A percentile compares a stretch with the other conserved stretches of the same genome.
phyloP scores from a whole-genome alignment of 331 rosid species.

The Telfairia occidentalis region DNA sequence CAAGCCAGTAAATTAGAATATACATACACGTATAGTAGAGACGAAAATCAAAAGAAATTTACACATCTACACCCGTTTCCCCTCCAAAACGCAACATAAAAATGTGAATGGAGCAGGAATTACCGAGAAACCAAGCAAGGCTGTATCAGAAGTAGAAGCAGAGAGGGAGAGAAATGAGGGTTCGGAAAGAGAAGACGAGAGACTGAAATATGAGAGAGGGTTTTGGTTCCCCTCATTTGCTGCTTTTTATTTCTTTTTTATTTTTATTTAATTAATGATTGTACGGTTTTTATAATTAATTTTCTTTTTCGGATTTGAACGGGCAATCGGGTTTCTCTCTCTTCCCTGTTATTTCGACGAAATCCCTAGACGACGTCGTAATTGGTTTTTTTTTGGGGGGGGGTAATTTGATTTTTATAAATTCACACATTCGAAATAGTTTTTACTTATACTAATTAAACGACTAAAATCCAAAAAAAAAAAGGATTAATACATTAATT shows the following conservation, averaged over 20 bases:
- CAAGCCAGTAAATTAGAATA: background rate
- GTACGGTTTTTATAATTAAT: background rate
- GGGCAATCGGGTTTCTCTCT: background rate
- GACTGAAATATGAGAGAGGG: background rate
- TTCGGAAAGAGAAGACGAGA: background rate
- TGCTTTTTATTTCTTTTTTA: background rate
- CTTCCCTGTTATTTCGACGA: background rate
- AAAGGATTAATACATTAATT: background rate
- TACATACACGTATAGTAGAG: background rate
- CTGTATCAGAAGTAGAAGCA: constrained; percentile 6
- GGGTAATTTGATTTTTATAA: background rate
- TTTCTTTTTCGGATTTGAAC: background rate
- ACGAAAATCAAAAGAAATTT: background rate
- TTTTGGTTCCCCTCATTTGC: background rate
- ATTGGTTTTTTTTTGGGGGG: background rate
- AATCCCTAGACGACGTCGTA: background rate
- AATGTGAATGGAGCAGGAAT: constrained; percentile 8
- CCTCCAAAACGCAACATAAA: background rate
- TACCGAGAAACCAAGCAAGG: constrained; percentile 15
- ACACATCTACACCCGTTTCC: background rate
- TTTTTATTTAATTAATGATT: background rate
- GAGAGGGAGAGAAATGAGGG: constrained; percentile 3
- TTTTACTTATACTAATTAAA: background rate
- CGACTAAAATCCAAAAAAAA: background rate
- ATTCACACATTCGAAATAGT: background rate